These are phyloP conservation scores for Oryza longistaminata DNA, from an alignment of 176 grass and related monocot species.

Conservation along the genomic window DNA sequence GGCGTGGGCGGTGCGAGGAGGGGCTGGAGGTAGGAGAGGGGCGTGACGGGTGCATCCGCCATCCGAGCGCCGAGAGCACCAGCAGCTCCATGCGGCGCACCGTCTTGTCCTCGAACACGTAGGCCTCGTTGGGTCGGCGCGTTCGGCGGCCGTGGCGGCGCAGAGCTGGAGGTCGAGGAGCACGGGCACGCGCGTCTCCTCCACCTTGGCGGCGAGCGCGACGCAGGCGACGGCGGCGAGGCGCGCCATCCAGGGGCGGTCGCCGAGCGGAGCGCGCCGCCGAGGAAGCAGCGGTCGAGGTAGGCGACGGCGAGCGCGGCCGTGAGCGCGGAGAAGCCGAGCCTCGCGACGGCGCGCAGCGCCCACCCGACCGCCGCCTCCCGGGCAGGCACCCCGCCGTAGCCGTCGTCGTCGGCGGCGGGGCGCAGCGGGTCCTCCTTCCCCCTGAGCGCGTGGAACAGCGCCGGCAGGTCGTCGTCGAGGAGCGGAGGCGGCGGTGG, in stretches of 20 bases:
- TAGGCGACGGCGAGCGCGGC: constrained; percentile 61
- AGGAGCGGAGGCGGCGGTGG: background rate
- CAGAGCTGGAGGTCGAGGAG: constrained; percentile 73
- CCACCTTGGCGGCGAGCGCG: constrained; percentile 79
- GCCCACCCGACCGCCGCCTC: constrained; percentile 60
- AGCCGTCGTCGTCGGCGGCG: background rate
- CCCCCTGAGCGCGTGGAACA: constrained; percentile 37
- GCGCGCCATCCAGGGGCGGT: constrained; percentile 66
- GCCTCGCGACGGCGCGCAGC: constrained; percentile 32
- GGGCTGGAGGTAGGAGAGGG: constrained; percentile 69
- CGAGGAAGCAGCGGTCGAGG: constrained; percentile 80
- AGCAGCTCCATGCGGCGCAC: constrained; percentile 84
- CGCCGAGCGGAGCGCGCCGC: constrained; percentile 45
- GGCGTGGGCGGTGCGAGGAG: constrained; percentile 34
- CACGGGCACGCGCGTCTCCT: constrained; percentile 70
- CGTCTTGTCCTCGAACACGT: constrained; percentile 71
- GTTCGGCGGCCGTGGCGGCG: background rate
- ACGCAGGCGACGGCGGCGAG: constrained; percentile 78
- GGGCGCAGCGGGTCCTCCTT: constrained; percentile 36
- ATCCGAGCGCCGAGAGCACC: constrained; percentile 66
- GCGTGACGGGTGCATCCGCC: constrained; percentile 80
- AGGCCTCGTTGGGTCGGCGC: background rate
- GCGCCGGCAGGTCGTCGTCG: constrained; percentile 39
- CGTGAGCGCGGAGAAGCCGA: constrained; percentile 72
- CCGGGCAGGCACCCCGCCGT: constrained; percentile 38